Conservation (phyloP, 73 alveolate genomes). For the Uronychia binucleata region DNA sequence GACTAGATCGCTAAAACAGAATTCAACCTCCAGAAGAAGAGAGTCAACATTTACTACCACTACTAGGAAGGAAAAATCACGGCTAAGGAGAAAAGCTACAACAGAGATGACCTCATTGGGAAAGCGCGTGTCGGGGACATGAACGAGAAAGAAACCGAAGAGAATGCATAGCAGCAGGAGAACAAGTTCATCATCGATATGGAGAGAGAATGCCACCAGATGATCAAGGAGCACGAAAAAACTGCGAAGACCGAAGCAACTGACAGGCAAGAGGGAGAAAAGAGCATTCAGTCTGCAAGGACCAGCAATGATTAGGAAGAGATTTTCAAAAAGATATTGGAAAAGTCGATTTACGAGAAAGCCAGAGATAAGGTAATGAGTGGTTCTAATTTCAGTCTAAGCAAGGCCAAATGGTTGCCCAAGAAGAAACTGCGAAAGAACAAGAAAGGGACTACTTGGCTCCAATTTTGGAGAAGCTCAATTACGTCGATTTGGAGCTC, state of each 20-base stretch:
- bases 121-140: constrained; percentile 36
- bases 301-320: constrained; percentile 24
- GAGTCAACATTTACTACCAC: constrained; percentile 49
- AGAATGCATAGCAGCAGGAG: constrained; percentile 43
- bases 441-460: constrained; percentile 72
- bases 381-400: constrained; percentile 21
- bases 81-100: constrained; percentile 26
- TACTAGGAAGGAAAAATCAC: constrained; percentile 57
- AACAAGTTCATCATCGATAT: constrained; percentile 65
- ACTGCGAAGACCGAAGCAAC: constrained; percentile 57
- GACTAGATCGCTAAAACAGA: constrained; percentile 70
- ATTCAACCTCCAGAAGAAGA: constrained; percentile 65
- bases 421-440: constrained; percentile 72
- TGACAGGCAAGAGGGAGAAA: constrained; percentile 33
- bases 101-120: constrained; percentile 53
- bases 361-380: constrained; percentile 74
- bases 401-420: constrained; percentile 74
- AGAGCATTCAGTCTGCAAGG: constrained; percentile 20
- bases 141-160: constrained; percentile 55
- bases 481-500: constrained; percentile 55
- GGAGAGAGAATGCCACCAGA: constrained; percentile 71
- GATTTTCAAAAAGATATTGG: constrained; percentile 59
- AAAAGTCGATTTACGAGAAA: constrained; percentile 78
- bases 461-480: constrained; percentile 77
- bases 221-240: constrained; percentile 71